Percentiles rank a stretch among this genome's conserved stretches.
phyloP scores from a whole-genome alignment of 2,329 filamentous ascomycete genomes.

The Pezicula radicicola region DNA sequence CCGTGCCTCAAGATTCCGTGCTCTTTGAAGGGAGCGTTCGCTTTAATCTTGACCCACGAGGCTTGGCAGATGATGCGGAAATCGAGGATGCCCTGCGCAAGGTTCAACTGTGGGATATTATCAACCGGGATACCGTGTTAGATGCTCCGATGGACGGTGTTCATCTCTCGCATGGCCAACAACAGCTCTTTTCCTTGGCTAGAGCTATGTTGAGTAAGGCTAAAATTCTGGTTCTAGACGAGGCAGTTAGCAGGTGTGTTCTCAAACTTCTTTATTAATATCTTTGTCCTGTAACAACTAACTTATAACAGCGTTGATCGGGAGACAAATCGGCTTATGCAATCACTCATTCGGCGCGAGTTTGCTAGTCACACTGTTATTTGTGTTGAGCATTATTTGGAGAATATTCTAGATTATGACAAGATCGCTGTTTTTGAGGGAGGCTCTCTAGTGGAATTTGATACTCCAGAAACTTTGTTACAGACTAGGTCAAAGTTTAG shows the following conservation, averaged over 20 bases:
- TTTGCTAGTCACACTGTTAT: slow-evolving; percentile 53
- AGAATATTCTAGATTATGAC: slow-evolving; percentile 47
- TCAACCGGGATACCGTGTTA: not conserved
- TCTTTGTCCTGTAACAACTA: not conserved
- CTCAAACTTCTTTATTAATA: not conserved
- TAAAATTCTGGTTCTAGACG: slow-evolving; percentile 29
- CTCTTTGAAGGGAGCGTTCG: slow-evolving; percentile 23
- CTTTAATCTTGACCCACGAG: not conserved
- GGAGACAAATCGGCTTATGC: slow-evolving; percentile 52
- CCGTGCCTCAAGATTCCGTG: slow-evolving; percentile 45
- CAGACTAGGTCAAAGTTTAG: not conserved
- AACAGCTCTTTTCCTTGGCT: slow-evolving; percentile 45
- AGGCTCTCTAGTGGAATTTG: slow-evolving; percentile 74
- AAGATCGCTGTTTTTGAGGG: slow-evolving; percentile 44
- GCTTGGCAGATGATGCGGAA: not conserved
- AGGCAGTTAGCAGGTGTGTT: slow-evolving; percentile 15
- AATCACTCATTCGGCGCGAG: slow-evolving; percentile 47
- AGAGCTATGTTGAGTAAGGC: slow-evolving; percentile 34
- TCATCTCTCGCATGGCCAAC: slow-evolving; percentile 68
- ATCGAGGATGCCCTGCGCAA: slow-evolving; percentile 76
- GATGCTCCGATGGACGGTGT: slow-evolving; percentile 36
- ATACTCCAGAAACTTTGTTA: not conserved
- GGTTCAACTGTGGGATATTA: slow-evolving; percentile 46
- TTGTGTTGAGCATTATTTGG: slow-evolving; percentile 30
- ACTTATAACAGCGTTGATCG: slow-evolving; percentile 44